phyloP scores from a whole-genome alignment of 2,329 filamentous ascomycete species.

The Plectosphaerella cucumerina region DNA sequence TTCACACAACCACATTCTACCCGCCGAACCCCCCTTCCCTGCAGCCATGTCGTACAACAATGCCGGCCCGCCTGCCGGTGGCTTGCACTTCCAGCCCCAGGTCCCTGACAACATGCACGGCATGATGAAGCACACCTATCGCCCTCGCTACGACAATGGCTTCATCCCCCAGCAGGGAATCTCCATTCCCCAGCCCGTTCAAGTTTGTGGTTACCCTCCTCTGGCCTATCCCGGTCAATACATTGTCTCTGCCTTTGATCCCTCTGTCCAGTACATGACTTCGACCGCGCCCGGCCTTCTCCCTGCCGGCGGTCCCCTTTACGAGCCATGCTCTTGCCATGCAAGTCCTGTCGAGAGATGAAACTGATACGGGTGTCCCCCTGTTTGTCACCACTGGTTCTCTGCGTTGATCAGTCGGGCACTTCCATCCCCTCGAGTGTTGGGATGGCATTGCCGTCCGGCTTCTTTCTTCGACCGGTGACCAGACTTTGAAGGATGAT shows the following conservation, averaged over 20 bases:
- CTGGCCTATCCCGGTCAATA: too few relatives aligned
- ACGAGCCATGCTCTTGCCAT: neutral
- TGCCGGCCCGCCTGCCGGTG: slow-evolving; percentile 33
- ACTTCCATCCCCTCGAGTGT: neutral
- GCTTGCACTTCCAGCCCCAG: slow-evolving; percentile 53
- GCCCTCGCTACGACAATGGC: slow-evolving; percentile 46
- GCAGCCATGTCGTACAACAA: slow-evolving; percentile 28
- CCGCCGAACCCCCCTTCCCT: slow-evolving; percentile 11
- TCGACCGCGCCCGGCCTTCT: too few relatives aligned
- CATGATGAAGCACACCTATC: slow-evolving; percentile 49
- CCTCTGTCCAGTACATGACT: too few relatives aligned
- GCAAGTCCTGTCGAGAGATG: neutral
- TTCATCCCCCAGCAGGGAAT: neutral
- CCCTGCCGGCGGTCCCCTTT: neutral
- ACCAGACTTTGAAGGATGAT: neutral
- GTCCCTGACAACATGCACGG: slow-evolving; percentile 55
- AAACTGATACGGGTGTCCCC: neutral
- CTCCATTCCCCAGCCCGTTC: too few relatives aligned
- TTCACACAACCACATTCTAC: slow-evolving; percentile 11
- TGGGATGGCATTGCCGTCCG: neutral
- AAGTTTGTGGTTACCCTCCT: too few relatives aligned
- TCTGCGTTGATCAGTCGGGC: neutral
- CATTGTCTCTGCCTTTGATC: too few relatives aligned
- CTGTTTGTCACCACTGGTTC: neutral
- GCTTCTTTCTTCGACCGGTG: neutral